A percentile compares a stretch with the other conserved stretches of the same genome.
Evolutionary conservation across 2,329 filamentous ascomycete species (phyloP).

Genomic region (Botrytis squamosa): DNA sequence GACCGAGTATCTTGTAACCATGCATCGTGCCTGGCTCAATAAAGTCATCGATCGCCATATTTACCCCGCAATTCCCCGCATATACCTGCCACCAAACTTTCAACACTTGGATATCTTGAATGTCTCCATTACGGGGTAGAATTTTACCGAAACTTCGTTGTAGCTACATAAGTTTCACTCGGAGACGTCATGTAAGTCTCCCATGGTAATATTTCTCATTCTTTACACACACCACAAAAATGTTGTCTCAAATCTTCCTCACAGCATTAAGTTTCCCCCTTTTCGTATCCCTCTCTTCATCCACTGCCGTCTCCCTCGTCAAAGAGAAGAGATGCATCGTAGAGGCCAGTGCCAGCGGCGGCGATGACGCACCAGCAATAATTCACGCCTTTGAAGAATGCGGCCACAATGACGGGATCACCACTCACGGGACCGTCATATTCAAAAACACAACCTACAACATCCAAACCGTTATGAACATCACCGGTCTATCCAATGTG

Average conservation of each 20-base stretch:
- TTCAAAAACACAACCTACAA: conserved; percentile 47
- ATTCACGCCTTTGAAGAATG: conserved; percentile 44
- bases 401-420: conserved; percentile 35
- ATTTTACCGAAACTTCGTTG: neutral
- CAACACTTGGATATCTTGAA: neutral
- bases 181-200: neutral
- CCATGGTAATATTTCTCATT: neutral
- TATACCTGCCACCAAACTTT: neutral
- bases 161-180: neutral
- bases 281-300: neutral
- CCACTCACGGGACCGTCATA: conserved; percentile 40
- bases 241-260: conserved; percentile 11
- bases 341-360: conserved; percentile 32
- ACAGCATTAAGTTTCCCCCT: neutral
- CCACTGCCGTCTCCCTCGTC: neutral
- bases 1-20: neutral
- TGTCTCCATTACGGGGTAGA: neutral
- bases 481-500: conserved; percentile 43
- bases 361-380: conserved; percentile 41
- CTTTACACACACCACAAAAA: neutral
- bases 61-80: conserved; percentile 15
- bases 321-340: conserved; percentile 24
- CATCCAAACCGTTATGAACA: conserved; percentile 47
- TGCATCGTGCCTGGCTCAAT: neutral
- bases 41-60: neutral